Base-by-base conservation (phyloP, 805 yeast species). In the Diddensiella caesifluorescens region DNA sequence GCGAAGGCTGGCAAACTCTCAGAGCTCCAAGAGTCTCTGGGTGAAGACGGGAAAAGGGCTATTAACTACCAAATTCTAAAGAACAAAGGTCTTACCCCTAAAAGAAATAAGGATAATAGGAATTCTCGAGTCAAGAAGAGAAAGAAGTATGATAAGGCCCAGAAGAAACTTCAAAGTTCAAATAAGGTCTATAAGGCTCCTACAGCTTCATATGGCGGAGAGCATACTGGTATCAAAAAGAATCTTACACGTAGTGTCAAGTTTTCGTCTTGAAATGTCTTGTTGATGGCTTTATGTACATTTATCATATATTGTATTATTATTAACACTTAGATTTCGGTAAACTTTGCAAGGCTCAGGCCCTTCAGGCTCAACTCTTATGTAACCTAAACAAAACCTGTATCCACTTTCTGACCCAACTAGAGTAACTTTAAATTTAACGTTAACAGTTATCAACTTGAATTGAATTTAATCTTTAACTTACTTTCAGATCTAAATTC, bases 121-220 rank as follows among this genome's bases (percentile, higher is more conserved):
- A 92, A 92, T 63, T 77, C 97, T 32, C 82, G 98, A 68, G 97
- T 92, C 56, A 92, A 92, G 75, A 92, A 90, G 94, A 83, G 98
- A 74, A 85, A 80, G 79, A 86, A 86, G 77, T 92, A 84, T 70
- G 97, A 87, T 50, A 74, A 77, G 62, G 98, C 98, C 22, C 80
- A 87, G 70, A 90, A 87, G 86, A 87, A 87, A 64, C 81, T 92
- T 64, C 80, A 80, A 59, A 83, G 95, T 41, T 83, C 85, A 50
- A 82, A 95, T 63, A 86, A 85, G 41, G 96, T 88, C n/a, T 88
- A 82, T 71, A 74, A 80, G 53, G 70, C 71, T 15, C 85, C 77
- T 39, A 70, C 76, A 48, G 83, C 87, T 50, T 80, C 95, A 2
- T 92, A 92, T 63, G 81, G 74, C 49, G 98, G 98, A 65, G 98